These are phyloP conservation scores for Dothideomycetidae sp. DNA, from an alignment of 2,329 filamentous ascomycete species.

Conservation along the genomic window DNA sequence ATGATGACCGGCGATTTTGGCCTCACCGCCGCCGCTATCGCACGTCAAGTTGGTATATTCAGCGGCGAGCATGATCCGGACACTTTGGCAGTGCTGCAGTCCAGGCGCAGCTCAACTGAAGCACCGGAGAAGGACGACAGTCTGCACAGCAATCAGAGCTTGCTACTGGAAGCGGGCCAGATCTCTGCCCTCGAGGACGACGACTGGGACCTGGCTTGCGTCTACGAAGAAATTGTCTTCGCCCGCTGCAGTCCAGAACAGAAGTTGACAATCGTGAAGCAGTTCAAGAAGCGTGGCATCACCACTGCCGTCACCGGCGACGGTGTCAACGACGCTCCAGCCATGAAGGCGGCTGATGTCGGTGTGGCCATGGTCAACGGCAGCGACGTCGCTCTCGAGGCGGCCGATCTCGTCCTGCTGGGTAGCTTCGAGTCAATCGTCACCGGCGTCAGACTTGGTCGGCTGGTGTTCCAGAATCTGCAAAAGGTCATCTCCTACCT, in stretches of 20 bases:
- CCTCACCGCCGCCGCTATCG: conserved; percentile 28
- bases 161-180: conserved; percentile 13
- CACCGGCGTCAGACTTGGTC: conserved; percentile 65
- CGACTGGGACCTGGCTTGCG: conserved; percentile 34
- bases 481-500: conserved; percentile 27
- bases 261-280: conserved; percentile 30
- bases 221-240: conserved; percentile 38
- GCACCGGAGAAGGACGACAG: not conserved
- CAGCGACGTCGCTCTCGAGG: conserved; percentile 32
- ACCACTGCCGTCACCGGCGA: conserved; percentile 30
- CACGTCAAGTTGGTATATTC: conserved; percentile 28
- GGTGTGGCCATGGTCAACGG: conserved; percentile 27
- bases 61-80: conserved; percentile 20
- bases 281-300: conserved; percentile 25
- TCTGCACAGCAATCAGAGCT: conserved; percentile 5
- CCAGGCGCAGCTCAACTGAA: conserved; percentile 3
- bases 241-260: conserved; percentile 31
- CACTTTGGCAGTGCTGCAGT: conserved; percentile 13
- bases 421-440: conserved; percentile 78
- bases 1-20: conserved; percentile 32
- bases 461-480: conserved; percentile 23
- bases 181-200: conserved; percentile 18
- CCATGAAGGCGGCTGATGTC: conserved; percentile 31
- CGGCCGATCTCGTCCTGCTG: conserved; percentile 64
- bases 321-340: conserved; percentile 33